phyloP scores from a whole-genome alignment of 2,329 filamentous ascomycete species.

The Ophiostoma fasciatum region DNA sequence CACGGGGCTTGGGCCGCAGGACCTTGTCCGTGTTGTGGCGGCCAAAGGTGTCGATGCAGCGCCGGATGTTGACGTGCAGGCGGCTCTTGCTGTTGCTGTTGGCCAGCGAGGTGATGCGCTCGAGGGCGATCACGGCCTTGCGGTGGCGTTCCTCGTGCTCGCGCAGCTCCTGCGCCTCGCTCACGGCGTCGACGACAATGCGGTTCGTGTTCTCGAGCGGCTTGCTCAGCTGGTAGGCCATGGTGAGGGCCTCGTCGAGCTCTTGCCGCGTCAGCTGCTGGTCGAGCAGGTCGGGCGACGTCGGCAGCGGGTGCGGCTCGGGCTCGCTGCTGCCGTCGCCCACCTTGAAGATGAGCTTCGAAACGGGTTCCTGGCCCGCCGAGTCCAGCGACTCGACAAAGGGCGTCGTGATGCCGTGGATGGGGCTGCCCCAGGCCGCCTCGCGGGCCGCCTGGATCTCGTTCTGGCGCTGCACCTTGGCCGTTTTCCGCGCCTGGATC shows the following conservation, averaged over 20 bases:
- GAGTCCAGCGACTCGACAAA: conserved; percentile 73
- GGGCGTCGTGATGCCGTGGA: conserved; percentile 64
- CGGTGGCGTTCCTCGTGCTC: conserved; percentile 42
- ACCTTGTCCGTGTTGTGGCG: conserved; percentile 71
- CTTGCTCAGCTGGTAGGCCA: conserved; percentile 53
- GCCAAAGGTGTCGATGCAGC: conserved; percentile 78
- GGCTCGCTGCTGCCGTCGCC: neutral
- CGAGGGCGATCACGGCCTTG: conserved; percentile 60
- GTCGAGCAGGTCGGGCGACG: conserved; percentile 48
- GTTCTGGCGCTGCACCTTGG: conserved; percentile 62
- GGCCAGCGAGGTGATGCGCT: conserved; percentile 61
- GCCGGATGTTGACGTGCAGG: conserved; percentile 66
- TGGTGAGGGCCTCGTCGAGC: conserved; percentile 48
- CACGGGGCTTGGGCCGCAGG: conserved; percentile 47
- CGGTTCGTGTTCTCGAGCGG: conserved; percentile 27
- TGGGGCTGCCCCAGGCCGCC: conserved; percentile 55
- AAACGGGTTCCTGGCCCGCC: conserved; percentile 32
- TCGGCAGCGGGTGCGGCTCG: conserved; percentile 28
- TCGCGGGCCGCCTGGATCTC: conserved; percentile 52
- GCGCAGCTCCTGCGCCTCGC: conserved; percentile 21
- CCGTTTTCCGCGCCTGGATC: conserved; percentile 67
- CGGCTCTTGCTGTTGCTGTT: conserved; percentile 68
- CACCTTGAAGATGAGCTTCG: conserved; percentile 15
- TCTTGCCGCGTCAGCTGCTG: conserved; percentile 57
- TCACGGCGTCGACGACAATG: conserved; percentile 25